Evolutionary conservation across 2,329 filamentous ascomycete genomes (phyloP).

Genomic region (Penicillium sp.): DNA sequence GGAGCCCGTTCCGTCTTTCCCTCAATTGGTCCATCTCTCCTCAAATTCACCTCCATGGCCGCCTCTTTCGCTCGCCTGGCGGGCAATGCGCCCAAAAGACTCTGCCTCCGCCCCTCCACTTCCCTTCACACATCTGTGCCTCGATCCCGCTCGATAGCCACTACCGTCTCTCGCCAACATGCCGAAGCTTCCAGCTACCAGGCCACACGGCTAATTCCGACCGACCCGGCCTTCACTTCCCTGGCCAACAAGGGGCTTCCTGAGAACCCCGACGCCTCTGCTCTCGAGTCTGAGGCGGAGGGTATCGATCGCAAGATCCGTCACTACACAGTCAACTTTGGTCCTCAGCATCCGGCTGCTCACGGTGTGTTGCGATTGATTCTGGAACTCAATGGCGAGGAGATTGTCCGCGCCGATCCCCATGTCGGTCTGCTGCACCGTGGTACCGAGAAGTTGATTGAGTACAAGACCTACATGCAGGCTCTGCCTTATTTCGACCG

Average conservation of each 20-base stretch:
- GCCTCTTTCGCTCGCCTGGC: constrained; percentile 61
- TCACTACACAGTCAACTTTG: constrained; percentile 99
- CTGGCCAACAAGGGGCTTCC: constrained; percentile 45
- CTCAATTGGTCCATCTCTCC: constrained; percentile 18
- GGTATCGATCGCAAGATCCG: constrained; percentile 75
- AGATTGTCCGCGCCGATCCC: constrained; percentile 93
- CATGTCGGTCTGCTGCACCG: constrained; percentile 95
- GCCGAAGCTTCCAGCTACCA: constrained; percentile 51
- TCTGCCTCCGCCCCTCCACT: constrained; percentile 55
- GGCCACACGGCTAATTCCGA: constrained; percentile 57
- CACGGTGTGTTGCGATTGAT: constrained; percentile 98
- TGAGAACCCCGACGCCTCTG: constrained; percentile 41
- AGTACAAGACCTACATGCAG: constrained; percentile 99
- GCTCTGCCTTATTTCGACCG: constrained; percentile 98
- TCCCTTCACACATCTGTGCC: constrained; percentile 42
- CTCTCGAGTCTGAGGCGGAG: constrained; percentile 47
- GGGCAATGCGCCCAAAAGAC: constrained; percentile 59
- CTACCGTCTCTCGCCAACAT: constrained; percentile 54
- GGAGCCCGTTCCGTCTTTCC: constrained; percentile 28
- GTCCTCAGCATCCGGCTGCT: constrained; percentile 95
- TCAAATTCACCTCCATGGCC: constrained; percentile 52
- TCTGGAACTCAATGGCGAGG: constrained; percentile 95
- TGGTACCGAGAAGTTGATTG: constrained; percentile 98
- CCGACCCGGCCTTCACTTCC: constrained; percentile 56
- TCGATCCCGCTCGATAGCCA: constrained; percentile 56